Base-by-base conservation (phyloP, 2,329 filamentous ascomycete species). In the Aureobasidium melanogenum region DNA sequence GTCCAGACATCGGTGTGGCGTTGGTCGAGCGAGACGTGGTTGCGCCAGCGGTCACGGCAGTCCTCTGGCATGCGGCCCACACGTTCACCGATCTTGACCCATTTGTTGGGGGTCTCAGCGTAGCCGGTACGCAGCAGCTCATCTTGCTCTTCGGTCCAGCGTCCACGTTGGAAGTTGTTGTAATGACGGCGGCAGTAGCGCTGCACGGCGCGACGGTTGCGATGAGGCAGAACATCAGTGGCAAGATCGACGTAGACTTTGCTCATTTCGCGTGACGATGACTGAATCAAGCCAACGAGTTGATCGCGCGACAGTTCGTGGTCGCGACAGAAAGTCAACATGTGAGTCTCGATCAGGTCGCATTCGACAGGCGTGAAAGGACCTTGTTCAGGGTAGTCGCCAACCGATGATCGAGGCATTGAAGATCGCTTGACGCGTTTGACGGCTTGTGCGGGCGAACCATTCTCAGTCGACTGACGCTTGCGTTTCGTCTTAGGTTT, bases 31-130 rank as follows among this genome's bases (percentile, higher is more conserved):
- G 85, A 74, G 24, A 88, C 74, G 67, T 87, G 85, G 67, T 89
- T 88, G 41, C 85, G 80, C 77, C 86, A 89, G 3, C 88, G 84
- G 69, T 90, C 87, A 55, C 87, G 82, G 57, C 86, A 79, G 68
- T 90, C 87, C 63, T 84, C 82, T 0, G 82, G 78, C 41, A 84
- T 81, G 6, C 88, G 84, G 64, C 85, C 85, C 64, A 89, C 80
- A 24, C 82, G 65, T n/a, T 78, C 75, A 0, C 80, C 83, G 64
- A 91, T 87, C 30, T 77, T 66, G 12, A 79, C 79, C 85, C 87
- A 91, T 62, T 84, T 82, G 17, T 76, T 79, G 1, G 79, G 78
- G 52, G 81, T 71, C n/a, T 72, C 64, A 3, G 78, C 73, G 55
- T 81, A 77, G 6, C 83, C 70, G 1, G 74, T 64, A 5, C 68